Conservation (phyloP, 192 early-diverging fungal genomes). For the Coemansia sp. region DNA sequence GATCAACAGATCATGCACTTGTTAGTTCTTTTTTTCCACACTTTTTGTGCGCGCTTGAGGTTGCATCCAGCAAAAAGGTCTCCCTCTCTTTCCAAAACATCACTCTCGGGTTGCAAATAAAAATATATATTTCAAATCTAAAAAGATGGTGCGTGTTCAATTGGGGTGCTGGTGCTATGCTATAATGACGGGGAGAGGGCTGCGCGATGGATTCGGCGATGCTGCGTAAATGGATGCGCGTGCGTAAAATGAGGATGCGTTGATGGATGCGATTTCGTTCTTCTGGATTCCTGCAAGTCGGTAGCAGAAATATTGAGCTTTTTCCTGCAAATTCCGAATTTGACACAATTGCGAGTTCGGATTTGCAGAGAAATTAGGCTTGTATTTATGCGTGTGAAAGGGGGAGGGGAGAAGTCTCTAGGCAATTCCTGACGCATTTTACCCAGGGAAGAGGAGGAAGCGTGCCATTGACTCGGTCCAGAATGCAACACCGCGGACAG, state of each 20-base stretch:
- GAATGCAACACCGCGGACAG: too few relatives aligned
- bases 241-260: neutral
- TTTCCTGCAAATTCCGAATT: too few relatives aligned
- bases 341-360: too few relatives aligned
- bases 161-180: neutral
- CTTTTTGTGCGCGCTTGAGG: neutral
- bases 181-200: neutral
- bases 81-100: slow-evolving; percentile 18
- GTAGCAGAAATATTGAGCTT: too few relatives aligned
- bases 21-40: neutral
- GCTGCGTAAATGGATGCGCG: neutral
- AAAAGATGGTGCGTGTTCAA: slow-evolving; percentile 18
- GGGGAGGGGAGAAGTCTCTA: too few relatives aligned
- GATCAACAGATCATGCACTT: too few relatives aligned
- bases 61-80: neutral
- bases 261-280: neutral
- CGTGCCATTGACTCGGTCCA: too few relatives aligned
- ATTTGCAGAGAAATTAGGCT: too few relatives aligned
- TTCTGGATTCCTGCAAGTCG: neutral
- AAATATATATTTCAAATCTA: slow-evolving; percentile 15
- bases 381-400: too few relatives aligned
- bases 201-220: slow-evolving; percentile 19
- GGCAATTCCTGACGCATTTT: too few relatives aligned
- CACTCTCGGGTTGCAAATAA: slow-evolving; percentile 21
- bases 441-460: too few relatives aligned